Evolutionary conservation across 805 yeast species (phyloP).

Genomic region (Barnettozyma wickerhamii): DNA sequence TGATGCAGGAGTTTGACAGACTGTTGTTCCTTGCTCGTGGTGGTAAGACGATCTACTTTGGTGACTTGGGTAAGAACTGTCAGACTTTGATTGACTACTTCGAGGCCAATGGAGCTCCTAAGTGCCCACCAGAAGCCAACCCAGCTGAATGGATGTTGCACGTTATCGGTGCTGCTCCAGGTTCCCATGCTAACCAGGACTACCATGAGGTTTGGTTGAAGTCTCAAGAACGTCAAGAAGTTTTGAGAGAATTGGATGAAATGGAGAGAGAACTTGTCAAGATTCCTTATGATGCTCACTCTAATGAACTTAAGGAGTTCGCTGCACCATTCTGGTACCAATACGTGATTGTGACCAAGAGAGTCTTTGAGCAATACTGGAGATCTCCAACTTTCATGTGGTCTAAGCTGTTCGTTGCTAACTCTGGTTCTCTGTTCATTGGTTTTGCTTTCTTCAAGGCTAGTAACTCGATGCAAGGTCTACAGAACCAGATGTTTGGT

Average conservation of each 20-base stretch:
- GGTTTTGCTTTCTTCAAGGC: slow-evolving; percentile 77
- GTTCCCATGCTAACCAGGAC: slow-evolving; percentile 68
- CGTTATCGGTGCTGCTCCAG: slow-evolving; percentile 81
- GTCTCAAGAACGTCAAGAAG: slow-evolving; percentile 57
- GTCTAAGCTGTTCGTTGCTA: slow-evolving; percentile 52
- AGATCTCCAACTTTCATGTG: slow-evolving; percentile 61
- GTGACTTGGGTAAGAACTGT: slow-evolving; percentile 63
- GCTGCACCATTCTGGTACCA: slow-evolving; percentile 43
- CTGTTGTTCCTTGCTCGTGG: slow-evolving; percentile 65
- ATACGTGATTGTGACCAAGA: slow-evolving; percentile 39
- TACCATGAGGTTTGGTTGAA: slow-evolving; percentile 74
- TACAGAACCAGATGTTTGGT: slow-evolving; percentile 82
- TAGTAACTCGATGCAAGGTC: slow-evolving; percentile 54
- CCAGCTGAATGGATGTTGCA: slow-evolving; percentile 95
- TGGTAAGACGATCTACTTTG: slow-evolving; percentile 73
- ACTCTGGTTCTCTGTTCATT: slow-evolving; percentile 58
- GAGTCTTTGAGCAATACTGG: slow-evolving; percentile 64
- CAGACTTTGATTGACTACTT: slow-evolving; percentile 57
- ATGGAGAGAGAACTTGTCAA: slow-evolving; percentile 59
- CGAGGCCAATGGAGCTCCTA: slow-evolving; percentile 58
- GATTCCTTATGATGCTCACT: slow-evolving; percentile 29
- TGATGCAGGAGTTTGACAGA: slow-evolving; percentile 75
- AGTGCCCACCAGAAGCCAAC: slow-evolving; percentile 66
- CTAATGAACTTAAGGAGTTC: slow-evolving; percentile 35
- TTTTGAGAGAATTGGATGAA: slow-evolving; percentile 52